Evolutionary conservation across 345 rosid genomes (phyloP).

Genomic region (Rhodomyrtus tomentosa): DNA sequence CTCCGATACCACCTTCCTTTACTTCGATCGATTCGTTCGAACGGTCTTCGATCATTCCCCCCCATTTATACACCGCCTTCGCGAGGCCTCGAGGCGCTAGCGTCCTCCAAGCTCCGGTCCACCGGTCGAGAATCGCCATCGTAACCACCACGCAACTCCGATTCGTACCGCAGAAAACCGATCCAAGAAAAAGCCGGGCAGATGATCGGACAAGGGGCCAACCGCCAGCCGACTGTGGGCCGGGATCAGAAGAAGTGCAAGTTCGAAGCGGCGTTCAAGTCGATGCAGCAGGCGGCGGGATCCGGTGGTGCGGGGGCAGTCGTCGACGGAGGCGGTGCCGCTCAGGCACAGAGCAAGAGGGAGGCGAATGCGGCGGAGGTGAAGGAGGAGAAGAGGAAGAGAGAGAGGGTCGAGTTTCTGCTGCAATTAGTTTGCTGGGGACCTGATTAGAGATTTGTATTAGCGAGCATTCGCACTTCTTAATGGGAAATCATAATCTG

Average conservation of each 20-base stretch:
- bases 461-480: background rate
- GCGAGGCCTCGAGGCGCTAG: background rate
- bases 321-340: background rate
- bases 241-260: conserved; percentile 2
- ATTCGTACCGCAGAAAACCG: background rate
- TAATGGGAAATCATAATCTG: background rate
- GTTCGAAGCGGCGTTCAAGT: conserved; percentile 1
- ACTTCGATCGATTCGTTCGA: background rate
- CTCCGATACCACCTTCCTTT: background rate
- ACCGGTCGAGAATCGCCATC: background rate
- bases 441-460: background rate
- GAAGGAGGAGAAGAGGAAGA: background rate
- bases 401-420: conserved; percentile 13
- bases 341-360: background rate
- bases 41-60: background rate
- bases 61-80: background rate
- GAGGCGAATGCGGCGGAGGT: background rate
- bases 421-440: conserved; percentile 24
- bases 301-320: background rate
- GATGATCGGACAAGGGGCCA: background rate
- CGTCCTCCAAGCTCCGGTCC: background rate
- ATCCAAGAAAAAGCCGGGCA: too few relatives aligned
- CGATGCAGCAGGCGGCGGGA: background rate
- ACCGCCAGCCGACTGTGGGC: background rate
- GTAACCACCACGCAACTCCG: background rate